Conservation (phyloP, 768 basidiomycete species). For the Dioszegia hungarica region DNA sequence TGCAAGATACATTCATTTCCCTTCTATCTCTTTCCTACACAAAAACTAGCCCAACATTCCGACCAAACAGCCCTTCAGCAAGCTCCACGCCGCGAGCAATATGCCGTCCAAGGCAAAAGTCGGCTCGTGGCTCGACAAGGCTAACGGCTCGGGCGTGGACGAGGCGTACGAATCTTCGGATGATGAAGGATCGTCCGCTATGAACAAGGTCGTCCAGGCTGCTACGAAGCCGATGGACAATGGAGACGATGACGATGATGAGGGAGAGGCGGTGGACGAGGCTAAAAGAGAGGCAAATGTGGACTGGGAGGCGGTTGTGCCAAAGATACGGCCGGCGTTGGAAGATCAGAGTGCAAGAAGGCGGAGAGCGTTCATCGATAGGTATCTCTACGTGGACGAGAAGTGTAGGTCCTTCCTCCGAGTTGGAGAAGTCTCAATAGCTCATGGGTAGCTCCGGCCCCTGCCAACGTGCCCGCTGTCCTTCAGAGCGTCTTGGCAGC, state of each 20-base stretch:
- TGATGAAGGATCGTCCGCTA: conserved; percentile 7
- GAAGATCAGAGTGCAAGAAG: conserved; percentile 31
- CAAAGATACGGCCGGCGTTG: conserved; percentile 19
- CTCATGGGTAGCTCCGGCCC: conserved; percentile 33
- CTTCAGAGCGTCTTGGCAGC: conserved; percentile 18
- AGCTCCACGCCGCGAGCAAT: conserved; percentile 31
- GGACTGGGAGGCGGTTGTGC: conserved; percentile 31
- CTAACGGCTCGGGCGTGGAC: conserved; percentile 8
- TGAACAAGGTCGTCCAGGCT: conserved; percentile 5
- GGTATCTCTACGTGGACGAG: conserved; percentile 26
- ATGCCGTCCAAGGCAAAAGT: conserved; percentile 38
- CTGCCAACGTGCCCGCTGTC: conserved; percentile 23
- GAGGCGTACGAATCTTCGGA: conserved; percentile 37
- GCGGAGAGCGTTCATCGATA: conserved; percentile 24
- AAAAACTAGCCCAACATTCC: conserved; percentile 29
- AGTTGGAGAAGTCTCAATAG: not conserved
- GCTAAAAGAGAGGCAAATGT: conserved; percentile 15
- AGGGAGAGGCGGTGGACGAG: conserved; percentile 6
- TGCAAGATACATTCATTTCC: too few relatives aligned
- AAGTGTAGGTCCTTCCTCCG: conserved; percentile 22
- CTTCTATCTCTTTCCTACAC: too few relatives aligned
- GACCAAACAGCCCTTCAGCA: conserved; percentile 22
- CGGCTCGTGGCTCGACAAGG: conserved; percentile 40
- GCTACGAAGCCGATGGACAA: not conserved
- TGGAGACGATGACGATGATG: conserved; percentile 15